These are phyloP conservation scores for Wickerhamomyces strasburgensis DNA, from an alignment of 805 yeast genomes.

Conservation along the genomic window DNA sequence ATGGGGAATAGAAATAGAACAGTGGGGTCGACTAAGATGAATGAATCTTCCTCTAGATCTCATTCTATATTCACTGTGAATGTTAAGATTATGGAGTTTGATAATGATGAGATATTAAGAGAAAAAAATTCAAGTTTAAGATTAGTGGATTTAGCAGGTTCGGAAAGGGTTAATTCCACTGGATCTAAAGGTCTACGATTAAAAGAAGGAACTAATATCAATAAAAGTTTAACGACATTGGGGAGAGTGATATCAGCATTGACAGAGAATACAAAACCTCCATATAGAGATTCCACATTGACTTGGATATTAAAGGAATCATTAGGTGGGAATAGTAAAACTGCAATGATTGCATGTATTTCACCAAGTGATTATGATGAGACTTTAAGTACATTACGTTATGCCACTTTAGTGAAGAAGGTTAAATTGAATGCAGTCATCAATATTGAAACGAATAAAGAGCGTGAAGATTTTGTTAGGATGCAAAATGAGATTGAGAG, in stretches of 20 bases:
- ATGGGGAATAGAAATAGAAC: conserved; percentile 54
- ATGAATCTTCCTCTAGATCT: conserved; percentile 68
- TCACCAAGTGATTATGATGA: conserved; percentile 80
- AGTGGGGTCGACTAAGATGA: conserved; percentile 71
- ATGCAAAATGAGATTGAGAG: conserved; percentile 9
- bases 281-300: conserved; percentile 58
- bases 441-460: conserved; percentile 29
- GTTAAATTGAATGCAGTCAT: conserved; percentile 58
- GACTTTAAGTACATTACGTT: conserved; percentile 67
- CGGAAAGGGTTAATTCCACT: conserved; percentile 63
- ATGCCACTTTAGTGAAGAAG: conserved; percentile 71
- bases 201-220: conserved; percentile 73
- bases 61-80: conserved; percentile 72
- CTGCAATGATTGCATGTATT: conserved; percentile 82
- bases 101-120: conserved; percentile 35
- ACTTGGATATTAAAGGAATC: conserved; percentile 75
- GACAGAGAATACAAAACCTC: conserved; percentile 35
- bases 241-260: conserved; percentile 61
- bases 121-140: conserved; percentile 56
- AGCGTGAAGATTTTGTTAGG: conserved; percentile 10
- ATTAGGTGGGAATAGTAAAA: conserved; percentile 82
- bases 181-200: conserved; percentile 58
- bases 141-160: conserved; percentile 79
- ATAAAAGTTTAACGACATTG: conserved; percentile 69
- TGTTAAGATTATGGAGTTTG: conserved; percentile 52